Evolutionary conservation across 1,139 yeast genomes (phyloP).

Genomic region (Candida sanyaensis): DNA sequence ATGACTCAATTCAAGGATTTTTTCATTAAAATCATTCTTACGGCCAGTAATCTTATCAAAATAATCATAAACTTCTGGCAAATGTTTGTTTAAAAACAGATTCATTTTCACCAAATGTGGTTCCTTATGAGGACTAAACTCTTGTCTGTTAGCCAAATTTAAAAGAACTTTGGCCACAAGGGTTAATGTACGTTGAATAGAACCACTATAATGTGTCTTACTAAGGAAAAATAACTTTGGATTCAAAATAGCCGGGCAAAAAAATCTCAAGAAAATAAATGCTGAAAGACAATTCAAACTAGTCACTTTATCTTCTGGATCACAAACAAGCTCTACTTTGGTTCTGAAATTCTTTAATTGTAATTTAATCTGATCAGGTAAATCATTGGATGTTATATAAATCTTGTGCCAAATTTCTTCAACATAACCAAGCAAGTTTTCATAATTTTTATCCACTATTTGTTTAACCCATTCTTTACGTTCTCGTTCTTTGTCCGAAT

Average conservation of each 20-base stretch:
- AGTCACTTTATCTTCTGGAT: conserved; percentile 55
- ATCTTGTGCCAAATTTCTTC: conserved; percentile 75
- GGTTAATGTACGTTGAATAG: conserved; percentile 75
- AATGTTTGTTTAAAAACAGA: conserved; percentile 59
- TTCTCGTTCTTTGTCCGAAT: conserved; percentile 35
- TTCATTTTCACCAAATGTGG: conserved; percentile 78
- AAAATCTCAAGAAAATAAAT: conserved; percentile 79
- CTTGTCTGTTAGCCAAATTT: conserved; percentile 75
- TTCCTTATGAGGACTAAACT: conserved; percentile 76
- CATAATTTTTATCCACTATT: conserved; percentile 52
- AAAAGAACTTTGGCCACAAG: conserved; percentile 79
- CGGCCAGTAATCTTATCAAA: conserved; percentile 73
- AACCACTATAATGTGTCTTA: conserved; percentile 68
- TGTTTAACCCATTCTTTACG: conserved; percentile 25
- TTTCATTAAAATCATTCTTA: conserved; percentile 65
- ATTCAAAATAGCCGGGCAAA: conserved; percentile 88
- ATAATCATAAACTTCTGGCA: conserved; percentile 61
- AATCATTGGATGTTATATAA: conserved; percentile 66
- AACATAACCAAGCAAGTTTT: conserved; percentile 55
- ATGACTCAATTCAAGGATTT: conserved; percentile 57
- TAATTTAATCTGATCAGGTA: conserved; percentile 68
- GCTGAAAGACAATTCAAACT: conserved; percentile 78
- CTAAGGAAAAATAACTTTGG: conserved; percentile 82
- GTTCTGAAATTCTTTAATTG: conserved; percentile 60
- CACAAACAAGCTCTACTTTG: conserved; percentile 62